Conservation (phyloP, 805 yeast genomes). For the Cyberlindnera bimundalis region DNA sequence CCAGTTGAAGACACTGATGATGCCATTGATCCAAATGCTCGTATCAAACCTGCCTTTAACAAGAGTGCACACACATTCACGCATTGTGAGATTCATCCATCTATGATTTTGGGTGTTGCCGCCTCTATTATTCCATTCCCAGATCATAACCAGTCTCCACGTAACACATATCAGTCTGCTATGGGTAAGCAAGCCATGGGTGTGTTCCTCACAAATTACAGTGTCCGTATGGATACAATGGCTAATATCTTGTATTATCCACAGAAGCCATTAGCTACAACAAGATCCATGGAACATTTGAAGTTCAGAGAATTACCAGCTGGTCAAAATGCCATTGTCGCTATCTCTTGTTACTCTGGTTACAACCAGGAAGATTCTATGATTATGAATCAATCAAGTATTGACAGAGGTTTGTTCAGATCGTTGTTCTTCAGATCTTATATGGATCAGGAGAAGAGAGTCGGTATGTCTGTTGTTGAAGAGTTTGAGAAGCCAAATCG, state of each 20-base stretch:
- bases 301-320: constrained; percentile 98
- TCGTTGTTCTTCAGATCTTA: constrained; percentile 94
- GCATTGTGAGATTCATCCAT: constrained; percentile 98
- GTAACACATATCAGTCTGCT: constrained; percentile 98
- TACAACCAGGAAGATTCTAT: constrained; percentile 99
- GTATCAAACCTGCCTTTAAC: constrained; percentile 69
- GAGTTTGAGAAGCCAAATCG: constrained; percentile 97
- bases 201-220: constrained; percentile 90
- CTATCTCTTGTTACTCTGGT: constrained; percentile 97
- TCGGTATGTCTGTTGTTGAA: constrained; percentile 97
- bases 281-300: constrained; percentile 95
- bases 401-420: constrained; percentile 94
- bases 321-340: constrained; percentile 98
- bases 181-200: constrained; percentile 99
- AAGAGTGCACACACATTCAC: constrained; percentile 82
- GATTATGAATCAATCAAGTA: constrained; percentile 98
- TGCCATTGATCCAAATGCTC: constrained; percentile 51
- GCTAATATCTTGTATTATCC: constrained; percentile 97
- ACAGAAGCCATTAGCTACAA: constrained; percentile 96
- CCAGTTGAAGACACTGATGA: constrained; percentile 46
- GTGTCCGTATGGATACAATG: constrained; percentile 99
- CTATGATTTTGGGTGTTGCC: constrained; percentile 97
- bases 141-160: constrained; percentile 98
- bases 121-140: constrained; percentile 99
- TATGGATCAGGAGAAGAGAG: constrained; percentile 98